These are phyloP conservation scores for Coprinopsis sp. DNA, from an alignment of 768 basidiomycete species.

Conservation along the genomic window DNA sequence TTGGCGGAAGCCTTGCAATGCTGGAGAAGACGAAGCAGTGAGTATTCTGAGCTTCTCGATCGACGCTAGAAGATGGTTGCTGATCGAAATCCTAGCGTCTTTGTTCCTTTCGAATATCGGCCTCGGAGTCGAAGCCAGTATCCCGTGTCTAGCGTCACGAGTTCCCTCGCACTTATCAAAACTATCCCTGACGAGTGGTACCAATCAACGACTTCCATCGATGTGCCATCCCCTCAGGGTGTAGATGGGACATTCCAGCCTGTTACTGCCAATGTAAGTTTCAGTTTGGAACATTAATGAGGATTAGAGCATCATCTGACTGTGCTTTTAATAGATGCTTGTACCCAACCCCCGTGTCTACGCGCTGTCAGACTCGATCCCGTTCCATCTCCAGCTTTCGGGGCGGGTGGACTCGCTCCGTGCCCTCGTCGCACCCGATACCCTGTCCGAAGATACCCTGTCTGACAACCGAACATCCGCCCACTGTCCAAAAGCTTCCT, in stretches of 20 bases:
- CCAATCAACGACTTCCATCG: slow-evolving; percentile 40
- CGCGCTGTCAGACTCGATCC: slow-evolving; percentile 51
- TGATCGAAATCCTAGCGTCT: slow-evolving; percentile 40
- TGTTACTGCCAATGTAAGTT: slow-evolving; percentile 49
- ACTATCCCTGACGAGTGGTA: slow-evolving; percentile 63
- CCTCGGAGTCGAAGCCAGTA: slow-evolving; percentile 51
- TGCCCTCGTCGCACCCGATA: slow-evolving; percentile 35
- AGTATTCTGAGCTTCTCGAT: too few species aligned
- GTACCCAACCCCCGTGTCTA: slow-evolving; percentile 53
- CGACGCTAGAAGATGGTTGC: too few species aligned
- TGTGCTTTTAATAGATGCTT: slow-evolving; percentile 41
- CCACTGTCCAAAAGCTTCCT: slow-evolving; percentile 14
- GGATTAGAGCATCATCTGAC: slow-evolving; percentile 2
- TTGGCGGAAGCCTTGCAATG: slow-evolving; percentile 25
- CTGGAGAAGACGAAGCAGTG: slow-evolving; percentile 47
- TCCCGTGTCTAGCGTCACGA: slow-evolving; percentile 42
- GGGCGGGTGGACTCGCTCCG: slow-evolving; percentile 42
- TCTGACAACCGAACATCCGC: slow-evolving; percentile 7
- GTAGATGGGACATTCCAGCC: slow-evolving; percentile 27
- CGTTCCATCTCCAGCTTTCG: slow-evolving; percentile 60
- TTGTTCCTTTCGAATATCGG: slow-evolving; percentile 45
- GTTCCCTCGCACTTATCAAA: slow-evolving; percentile 57
- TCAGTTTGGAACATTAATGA: slow-evolving; percentile 2
- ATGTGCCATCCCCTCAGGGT: slow-evolving; percentile 22
- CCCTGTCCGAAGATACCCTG: slow-evolving; percentile 4